Evolutionary conservation across 306 rosid species (phyloP), one percentile per base, ranked within the genome.

Genomic region (Rubus idaeus): DNA sequence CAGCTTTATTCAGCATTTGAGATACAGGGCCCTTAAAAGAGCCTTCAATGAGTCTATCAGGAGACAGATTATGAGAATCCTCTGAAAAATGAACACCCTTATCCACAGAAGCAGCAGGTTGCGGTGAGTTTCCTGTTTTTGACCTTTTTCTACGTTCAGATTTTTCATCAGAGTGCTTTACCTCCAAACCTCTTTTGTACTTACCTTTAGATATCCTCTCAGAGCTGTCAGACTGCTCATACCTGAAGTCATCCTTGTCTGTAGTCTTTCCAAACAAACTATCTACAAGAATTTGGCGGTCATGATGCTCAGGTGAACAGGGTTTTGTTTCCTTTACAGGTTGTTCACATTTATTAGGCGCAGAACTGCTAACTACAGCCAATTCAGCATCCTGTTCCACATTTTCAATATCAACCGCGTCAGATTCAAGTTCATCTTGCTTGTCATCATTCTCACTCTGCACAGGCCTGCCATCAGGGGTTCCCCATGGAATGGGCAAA

Each of bases 381-480:
- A 79, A 70, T 80, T 81, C 89, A 68, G 87, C 72, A 77, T 83
- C 92, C 63, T 23, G 89, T 62, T 86, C 90, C n/a, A 50, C 84
- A 74, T 90, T 89, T 87, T 88, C 96, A 62, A 88, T 87, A 76
- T 96, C 99, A 81, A 92, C 83, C 39, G 83, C 83, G 70, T 90
- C 97, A 55, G 71, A 83, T 72, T 83, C 96, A 68, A 81, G 87
- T 71, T 85, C 97, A 75, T 85, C 90, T 78, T 88, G 93, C 84
- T 85, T 89, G 78, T 86, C 95, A 83, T 84, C 84, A 84, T 77
- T 77, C 40, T 78, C 90, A 77, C 75, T 81, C 83, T 46, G 89
- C 81, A 84, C 62, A 78, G 83, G 68, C 74, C 72, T 81, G 77
- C 81, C 88, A 78, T 87, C 91, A 78, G 90, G 88, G 83, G 88